Base-by-base conservation (phyloP, 2,329 filamentous ascomycete species). In the Neonectria ditissima region DNA sequence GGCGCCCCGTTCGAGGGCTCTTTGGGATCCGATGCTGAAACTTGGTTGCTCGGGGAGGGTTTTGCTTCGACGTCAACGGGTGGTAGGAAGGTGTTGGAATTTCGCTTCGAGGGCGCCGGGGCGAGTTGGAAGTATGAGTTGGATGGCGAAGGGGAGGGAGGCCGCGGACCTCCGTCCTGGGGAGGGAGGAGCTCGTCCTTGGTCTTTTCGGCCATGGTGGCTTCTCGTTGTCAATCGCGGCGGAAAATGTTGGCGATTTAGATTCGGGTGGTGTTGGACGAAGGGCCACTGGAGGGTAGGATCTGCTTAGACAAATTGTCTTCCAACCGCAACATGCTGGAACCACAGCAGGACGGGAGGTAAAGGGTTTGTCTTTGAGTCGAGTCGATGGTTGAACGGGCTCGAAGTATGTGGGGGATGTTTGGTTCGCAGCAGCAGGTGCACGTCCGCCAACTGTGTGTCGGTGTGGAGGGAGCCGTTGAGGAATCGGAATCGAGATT, bases 241-340 rank as follows among this genome's bases (percentile, higher is more conserved):
- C 45, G 18, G 50, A 55, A 6, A 26, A 18, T 50, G 45, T 20
- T 50, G 26, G 24, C 32, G 43, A 34, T 51, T 55, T 63, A 65
- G 48, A 59, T 65, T 55, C 37, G 41, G 37, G 55, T 51, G 39
- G 62, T 55, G 62, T 43, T 58, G 57, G 52, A 43, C 26, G 43
- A 34, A 44, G 43, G 63, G 48, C 51, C 43, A 55, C 47, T 47
- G 30, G 59, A 48, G 28, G 45, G 43, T 34, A 41, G 45, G 67
- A 44, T 69, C 54, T 72, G 48, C 60, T 73, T 30, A 59, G 55
- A 51, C 43, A 51, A 61, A 41, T 48, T 44, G 56, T 51, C 47
- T 55, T 11, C 39, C 65, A 59, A 54, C 34, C 34, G 54, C 52
- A 70, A 65, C 71, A 74, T 73, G 71, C 71, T 73, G 66, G 59